Percentiles rank a stretch among this genome's conserved stretches.
Conservation (phyloP, 148 eudicot genomes). For the Rhododendron molle region DNA sequence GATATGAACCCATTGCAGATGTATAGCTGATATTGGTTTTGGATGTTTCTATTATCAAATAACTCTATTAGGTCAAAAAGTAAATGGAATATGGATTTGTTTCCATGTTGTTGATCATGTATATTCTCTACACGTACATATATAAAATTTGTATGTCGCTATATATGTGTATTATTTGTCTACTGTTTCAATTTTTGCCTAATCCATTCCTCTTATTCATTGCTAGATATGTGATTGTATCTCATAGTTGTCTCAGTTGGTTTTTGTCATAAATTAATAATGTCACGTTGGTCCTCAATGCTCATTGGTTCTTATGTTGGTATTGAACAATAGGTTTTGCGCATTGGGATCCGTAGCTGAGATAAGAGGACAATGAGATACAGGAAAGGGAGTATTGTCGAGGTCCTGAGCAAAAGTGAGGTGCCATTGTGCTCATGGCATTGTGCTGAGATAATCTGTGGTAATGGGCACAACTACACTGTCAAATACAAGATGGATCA, state of each 20-base stretch:
- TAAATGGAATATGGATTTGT: not conserved
- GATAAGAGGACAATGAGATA: conserved; percentile 43
- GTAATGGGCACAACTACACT: conserved; percentile 51
- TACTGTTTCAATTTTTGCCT: not conserved
- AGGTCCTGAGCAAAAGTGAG: conserved; percentile 54
- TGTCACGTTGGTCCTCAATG: not conserved
- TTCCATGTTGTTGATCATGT: not conserved
- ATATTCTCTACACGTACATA: not conserved
- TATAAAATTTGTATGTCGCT: not conserved
- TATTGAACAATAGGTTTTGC: conserved; percentile 22
- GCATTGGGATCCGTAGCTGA: conserved; percentile 21
- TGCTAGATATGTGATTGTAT: not conserved
- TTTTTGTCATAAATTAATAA: not conserved
- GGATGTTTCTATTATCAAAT: not conserved
- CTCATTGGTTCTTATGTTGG: conserved; percentile 4
- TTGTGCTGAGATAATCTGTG: conserved; percentile 49
- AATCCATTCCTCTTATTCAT: not conserved
- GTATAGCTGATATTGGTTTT: not conserved
- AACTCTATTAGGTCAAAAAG: not conserved
- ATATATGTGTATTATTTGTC: not conserved
- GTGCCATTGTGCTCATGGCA: conserved; percentile 69
- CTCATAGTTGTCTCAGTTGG: not conserved
- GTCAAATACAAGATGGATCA: conserved; percentile 41
- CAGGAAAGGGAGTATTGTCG: conserved; percentile 66
- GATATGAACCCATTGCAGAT: not conserved